These are phyloP conservation scores for Tuber melanosporum DNA, from an alignment of 495 filamentous ascomycete genomes.

Conservation along the genomic window DNA sequence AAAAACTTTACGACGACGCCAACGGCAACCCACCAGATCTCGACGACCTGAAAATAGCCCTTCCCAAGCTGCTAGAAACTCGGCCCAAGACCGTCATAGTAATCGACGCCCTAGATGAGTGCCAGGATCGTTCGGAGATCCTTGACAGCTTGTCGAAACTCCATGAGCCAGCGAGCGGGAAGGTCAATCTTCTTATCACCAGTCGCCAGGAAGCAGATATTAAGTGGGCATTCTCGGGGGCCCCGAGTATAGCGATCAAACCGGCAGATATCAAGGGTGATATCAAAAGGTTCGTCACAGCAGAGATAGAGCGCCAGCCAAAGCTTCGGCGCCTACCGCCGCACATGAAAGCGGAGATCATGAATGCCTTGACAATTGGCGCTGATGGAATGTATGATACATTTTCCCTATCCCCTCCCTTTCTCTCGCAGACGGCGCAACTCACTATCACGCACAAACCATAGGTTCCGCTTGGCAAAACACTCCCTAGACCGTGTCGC, in stretches of 20 bases:
- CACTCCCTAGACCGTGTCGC: slow-evolving; percentile 42
- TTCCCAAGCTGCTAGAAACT: slow-evolving; percentile 8
- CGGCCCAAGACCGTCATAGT: background rate
- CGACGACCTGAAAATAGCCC: slow-evolving; percentile 14
- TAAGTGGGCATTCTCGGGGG: background rate
- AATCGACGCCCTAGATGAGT: background rate
- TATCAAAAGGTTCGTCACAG: slow-evolving; percentile 15
- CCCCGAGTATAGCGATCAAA: slow-evolving; percentile 16
- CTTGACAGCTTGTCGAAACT: background rate
- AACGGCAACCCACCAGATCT: slow-evolving; percentile 7
- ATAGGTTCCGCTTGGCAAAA: slow-evolving; percentile 46
- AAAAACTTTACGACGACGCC: slow-evolving; percentile 7
- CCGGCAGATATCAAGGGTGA: slow-evolving; percentile 15
- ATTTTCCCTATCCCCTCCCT: background rate
- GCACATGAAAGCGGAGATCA: slow-evolving; percentile 3
- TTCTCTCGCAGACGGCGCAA: background rate
- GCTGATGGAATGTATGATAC: background rate
- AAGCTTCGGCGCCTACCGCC: background rate
- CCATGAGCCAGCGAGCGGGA: background rate
- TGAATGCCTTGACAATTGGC: background rate
- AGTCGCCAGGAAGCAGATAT: slow-evolving; percentile 24
- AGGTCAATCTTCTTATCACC: slow-evolving; percentile 2
- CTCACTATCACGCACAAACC: background rate
- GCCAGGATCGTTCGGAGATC: background rate
- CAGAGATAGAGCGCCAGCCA: slow-evolving; percentile 1